A percentile compares a stretch with the other conserved stretches of the same genome.
Evolutionary conservation across 495 filamentous ascomycete genomes (phyloP).

Genomic region (Hypoxylon fragiforme): DNA sequence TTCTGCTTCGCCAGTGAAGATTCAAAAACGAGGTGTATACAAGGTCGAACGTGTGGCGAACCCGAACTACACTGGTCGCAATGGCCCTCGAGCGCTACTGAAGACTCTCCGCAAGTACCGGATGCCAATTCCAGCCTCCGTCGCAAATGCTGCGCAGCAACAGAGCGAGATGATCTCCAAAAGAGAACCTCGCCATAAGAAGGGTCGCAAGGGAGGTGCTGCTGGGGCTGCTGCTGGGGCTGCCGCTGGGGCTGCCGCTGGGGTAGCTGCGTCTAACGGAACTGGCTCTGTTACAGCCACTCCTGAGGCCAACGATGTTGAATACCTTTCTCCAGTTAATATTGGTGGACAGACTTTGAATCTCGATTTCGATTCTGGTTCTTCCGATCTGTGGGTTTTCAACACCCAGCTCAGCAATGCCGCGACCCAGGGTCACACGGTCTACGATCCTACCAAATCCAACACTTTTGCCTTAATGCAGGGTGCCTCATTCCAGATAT

Average conservation of each 20-base stretch:
- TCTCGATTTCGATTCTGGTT: constrained; percentile 84
- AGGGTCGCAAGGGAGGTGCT: constrained; percentile 13
- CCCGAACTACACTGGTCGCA: constrained; percentile 49
- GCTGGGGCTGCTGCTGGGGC: constrained; percentile 19
- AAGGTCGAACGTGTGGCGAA: constrained; percentile 63
- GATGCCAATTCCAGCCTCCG: constrained; percentile 49
- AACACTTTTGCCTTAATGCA: constrained; percentile 50
- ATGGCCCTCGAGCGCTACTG: constrained; percentile 60
- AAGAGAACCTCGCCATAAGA: constrained; percentile 26
- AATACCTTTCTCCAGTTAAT: constrained; percentile 71
- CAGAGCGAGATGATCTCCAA: constrained; percentile 38
- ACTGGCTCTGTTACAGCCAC: constrained; percentile 62
- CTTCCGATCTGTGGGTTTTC: constrained; percentile 84
- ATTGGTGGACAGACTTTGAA: constrained; percentile 75
- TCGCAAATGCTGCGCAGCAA: constrained; percentile 43
- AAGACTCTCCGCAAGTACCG: constrained; percentile 69
- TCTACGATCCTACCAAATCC: constrained; percentile 67
- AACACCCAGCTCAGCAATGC: constrained; percentile 60
- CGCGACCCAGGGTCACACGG: constrained; percentile 53
- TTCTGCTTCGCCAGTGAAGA: constrained; percentile 43
- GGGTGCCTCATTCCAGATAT: constrained; percentile 62
- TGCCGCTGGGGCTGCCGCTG: constrained; percentile 16
- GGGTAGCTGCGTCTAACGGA: constrained; percentile 34
- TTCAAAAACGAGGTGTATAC: constrained; percentile 55
- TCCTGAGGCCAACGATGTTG: constrained; percentile 63